Base-by-base conservation (phyloP, 2,329 filamentous ascomycete species). In the Xylaria multiplex region DNA sequence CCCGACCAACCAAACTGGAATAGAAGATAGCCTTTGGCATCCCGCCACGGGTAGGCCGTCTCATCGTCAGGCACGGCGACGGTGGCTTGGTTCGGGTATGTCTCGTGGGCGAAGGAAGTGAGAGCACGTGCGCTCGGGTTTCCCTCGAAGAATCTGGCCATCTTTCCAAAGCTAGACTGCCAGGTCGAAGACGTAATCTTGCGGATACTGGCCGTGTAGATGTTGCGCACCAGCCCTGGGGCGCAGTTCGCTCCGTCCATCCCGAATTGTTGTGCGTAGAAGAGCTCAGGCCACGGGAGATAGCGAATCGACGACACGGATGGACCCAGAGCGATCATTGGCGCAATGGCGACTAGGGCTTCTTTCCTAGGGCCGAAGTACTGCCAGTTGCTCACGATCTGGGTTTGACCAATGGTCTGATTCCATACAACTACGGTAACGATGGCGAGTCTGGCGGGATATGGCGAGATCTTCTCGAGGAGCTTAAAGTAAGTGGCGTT, bases 1-100 rank as follows among this genome's bases (percentile, higher is more conserved):
- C 14, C n/a, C 0, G 2, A 7, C 50, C 59, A 62, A 2, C 43
- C 11, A 7, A 62, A 19, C 27, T 69, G 60, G 35, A 73, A 49
- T 55, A 69, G 27, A 66, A 69, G 54, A 42, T 67, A 65, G 13
- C 59, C 70, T 45, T 24, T 69, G 11, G 70, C 19, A 14, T 75
- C 71, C 14, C 71, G 61, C 74, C 72, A 75, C 8, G 74, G 69
- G 30, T 74, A 76, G 0, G 74, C 72, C 1, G 74, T 76, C 1
- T 50, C 42, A 3, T 70, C 66, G 11, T 69, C 59, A 0, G 65
- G 55, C 2, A 72, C 65, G 0, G 67, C 62, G 1, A 16, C 5
- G 1, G 62, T 49, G 7, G 71, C 71, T 2, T 74, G 22, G 7
- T 54, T 67, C 0, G 67, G 54, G 35, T 72, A 71, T 0, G 59